Base-by-base conservation (phyloP, 1,284 basidiomycete species). In the Malassezia arunalokei region DNA sequence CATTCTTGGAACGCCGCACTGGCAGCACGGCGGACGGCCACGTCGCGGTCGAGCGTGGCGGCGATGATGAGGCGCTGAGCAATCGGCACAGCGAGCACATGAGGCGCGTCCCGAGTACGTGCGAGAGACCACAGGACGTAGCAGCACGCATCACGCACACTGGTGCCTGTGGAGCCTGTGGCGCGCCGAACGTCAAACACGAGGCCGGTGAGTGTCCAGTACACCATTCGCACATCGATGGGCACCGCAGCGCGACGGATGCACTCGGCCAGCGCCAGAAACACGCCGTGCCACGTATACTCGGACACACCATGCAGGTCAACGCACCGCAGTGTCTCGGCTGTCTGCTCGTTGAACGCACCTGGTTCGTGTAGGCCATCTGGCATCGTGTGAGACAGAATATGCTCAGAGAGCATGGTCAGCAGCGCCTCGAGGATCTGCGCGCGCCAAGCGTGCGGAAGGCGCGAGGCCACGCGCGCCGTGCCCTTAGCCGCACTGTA, bases 1-100 rank as follows among this genome's bases (percentile, higher is more conserved):
- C 86, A 85, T 74, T 99, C 94, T 73, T 98, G 94, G 72, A 89
- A 98, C 3, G 92, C 89, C 8, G 94, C 94, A 74, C 91, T 96
- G 3, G 92, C 90, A 4, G 94, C 94, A 57, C 94, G 78, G n/a
- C 94, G 80, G 44, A 98, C 89, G 54, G 88, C 86, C 11, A 96
- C 83, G 70, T 98, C 94, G 28, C 94, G 80, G 75, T 99, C 94
- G 63, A 84, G 89, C 35, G 89, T 77, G 0, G 91, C 82, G 5
- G 89, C 85, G 8, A 81, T 79, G 7, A 85, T 82, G 47, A 98
- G 78, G 27, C 77, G 76, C 33, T 79, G 80, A 1, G 91, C 85
- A 17, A 71, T 39, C 3, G 53, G 41, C 8, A 76, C 72, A 12
- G 33, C 33, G 15, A 35, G 33, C 1, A 86, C 81, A 69, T 82